A percentile compares a stretch with the other conserved stretches of the same genome.
Conservation (phyloP, 2,329 filamentous ascomycete species). For the Aspergillus aculeatus region DNA sequence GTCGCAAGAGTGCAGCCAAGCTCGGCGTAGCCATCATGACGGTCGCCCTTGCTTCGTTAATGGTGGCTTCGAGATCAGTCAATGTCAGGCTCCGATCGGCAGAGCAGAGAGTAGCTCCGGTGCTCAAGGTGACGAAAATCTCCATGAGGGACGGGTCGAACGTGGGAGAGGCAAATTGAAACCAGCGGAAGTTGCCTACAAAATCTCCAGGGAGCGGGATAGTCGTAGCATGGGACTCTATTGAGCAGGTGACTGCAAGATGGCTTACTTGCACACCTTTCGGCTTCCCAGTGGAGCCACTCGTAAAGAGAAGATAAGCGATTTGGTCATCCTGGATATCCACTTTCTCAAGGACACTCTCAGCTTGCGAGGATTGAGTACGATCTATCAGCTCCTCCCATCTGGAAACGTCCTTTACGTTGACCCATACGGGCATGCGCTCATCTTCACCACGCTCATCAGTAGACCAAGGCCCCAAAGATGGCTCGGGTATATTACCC, state of each 20-base stretch:
- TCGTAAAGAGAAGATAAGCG: slow-evolving; percentile 37
- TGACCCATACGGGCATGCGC: slow-evolving; percentile 18
- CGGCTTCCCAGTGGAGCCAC: slow-evolving; percentile 36
- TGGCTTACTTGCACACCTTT: slow-evolving; percentile 36
- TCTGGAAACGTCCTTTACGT: slow-evolving; percentile 21
- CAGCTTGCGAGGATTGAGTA: neutral
- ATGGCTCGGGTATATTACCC: slow-evolving; percentile 18
- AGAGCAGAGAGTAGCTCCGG: slow-evolving; percentile 37
- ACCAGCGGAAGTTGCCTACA: slow-evolving; percentile 33
- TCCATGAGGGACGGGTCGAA: slow-evolving; percentile 35
- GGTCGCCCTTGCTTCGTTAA: slow-evolving; percentile 33
- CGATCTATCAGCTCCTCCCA: slow-evolving; percentile 18
- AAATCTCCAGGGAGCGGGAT: slow-evolving; percentile 24
- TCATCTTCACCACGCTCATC: neutral
- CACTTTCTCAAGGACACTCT: slow-evolving; percentile 3
- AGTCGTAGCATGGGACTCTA: slow-evolving; percentile 28
- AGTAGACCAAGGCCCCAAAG: slow-evolving; percentile 9
- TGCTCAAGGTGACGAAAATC: slow-evolving; percentile 31
- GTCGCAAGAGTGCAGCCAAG: slow-evolving; percentile 36
- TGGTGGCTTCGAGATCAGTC: slow-evolving; percentile 27
- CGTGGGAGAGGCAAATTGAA: slow-evolving; percentile 39
- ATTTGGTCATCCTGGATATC: slow-evolving; percentile 21
- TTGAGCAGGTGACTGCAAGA: slow-evolving; percentile 31
- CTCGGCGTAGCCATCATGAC: slow-evolving; percentile 43
- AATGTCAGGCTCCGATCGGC: slow-evolving; percentile 30